phyloP scores from a whole-genome alignment of 345 rosid genomes.

The Eucalyptus tenuipes region DNA sequence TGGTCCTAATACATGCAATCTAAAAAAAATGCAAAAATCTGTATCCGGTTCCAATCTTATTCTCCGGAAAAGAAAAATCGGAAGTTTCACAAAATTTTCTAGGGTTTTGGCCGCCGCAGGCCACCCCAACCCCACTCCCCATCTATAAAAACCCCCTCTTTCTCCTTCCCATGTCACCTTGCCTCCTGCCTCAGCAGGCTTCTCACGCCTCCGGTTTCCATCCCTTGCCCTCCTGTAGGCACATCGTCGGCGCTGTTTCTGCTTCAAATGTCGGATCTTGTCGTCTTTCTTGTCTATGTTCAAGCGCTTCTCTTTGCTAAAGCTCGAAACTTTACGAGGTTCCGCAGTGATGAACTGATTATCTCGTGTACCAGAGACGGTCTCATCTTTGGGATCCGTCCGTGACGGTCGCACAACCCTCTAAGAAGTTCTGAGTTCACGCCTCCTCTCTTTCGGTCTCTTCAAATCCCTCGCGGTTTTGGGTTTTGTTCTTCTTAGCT shows the following conservation, averaged over 20 bases:
- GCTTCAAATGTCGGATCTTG: background rate
- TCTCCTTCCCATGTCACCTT: background rate
- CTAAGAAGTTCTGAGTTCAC: constrained; percentile 6
- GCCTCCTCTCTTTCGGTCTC: background rate
- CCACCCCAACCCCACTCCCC: background rate
- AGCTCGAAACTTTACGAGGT: background rate
- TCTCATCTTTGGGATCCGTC: background rate
- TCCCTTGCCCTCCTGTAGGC: background rate
- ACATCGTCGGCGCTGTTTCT: background rate
- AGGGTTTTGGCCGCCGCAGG: background rate
- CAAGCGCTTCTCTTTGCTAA: background rate
- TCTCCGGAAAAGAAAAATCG: background rate
- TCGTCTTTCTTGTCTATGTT: background rate
- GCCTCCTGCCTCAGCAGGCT: background rate
- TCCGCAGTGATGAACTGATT: background rate
- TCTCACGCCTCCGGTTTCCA: background rate
- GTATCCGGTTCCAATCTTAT: background rate
- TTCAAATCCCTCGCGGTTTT: background rate
- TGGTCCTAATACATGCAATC: background rate
- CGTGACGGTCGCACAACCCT: constrained; percentile 3
- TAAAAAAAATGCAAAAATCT: background rate
- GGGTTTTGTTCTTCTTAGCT: background rate
- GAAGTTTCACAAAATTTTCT: background rate
- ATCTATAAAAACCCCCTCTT: background rate
- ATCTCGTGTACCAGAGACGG: background rate